Percentiles rank a stretch among this genome's conserved stretches.
Conservation (phyloP, 2,329 filamentous ascomycete genomes). For the Penicillium sp. region DNA sequence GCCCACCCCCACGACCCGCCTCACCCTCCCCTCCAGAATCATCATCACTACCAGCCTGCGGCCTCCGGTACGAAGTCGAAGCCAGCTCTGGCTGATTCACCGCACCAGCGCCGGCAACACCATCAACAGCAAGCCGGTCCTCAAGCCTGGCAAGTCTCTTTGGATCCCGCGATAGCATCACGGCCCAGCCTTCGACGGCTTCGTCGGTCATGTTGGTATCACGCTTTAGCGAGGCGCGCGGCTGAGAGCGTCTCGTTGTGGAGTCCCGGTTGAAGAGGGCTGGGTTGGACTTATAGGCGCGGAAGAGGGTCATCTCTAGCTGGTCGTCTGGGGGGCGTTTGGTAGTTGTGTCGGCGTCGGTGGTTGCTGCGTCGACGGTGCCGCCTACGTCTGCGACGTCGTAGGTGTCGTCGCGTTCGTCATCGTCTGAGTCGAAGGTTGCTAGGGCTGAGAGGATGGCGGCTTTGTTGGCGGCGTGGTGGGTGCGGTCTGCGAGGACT, state of each 20-base stretch:
- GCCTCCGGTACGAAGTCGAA: conserved; percentile 66
- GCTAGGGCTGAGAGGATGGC: conserved; percentile 87
- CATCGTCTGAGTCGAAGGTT: conserved; percentile 89
- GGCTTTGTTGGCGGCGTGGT: conserved; percentile 72
- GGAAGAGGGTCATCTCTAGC: conserved; percentile 74
- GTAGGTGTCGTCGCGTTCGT: conserved; percentile 96
- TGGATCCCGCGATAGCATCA: conserved; percentile 79
- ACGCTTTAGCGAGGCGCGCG: conserved; percentile 67
- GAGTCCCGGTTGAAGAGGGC: conserved; percentile 73
- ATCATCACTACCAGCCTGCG: conserved; percentile 29
- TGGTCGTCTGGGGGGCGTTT: conserved; percentile 37
- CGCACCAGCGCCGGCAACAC: conserved; percentile 40
- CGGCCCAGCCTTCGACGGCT: conserved; percentile 88
- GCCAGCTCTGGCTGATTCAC: conserved; percentile 66
- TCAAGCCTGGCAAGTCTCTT: conserved; percentile 72
- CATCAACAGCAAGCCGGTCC: conserved; percentile 67
- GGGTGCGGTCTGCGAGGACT: conserved; percentile 67
- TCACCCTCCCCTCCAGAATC: conserved; percentile 60
- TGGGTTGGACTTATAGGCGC: conserved; percentile 67
- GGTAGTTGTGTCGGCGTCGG: conserved; percentile 59
- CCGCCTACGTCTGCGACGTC: conserved; percentile 91
- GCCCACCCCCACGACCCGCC: conserved; percentile 26
- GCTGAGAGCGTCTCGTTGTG: conserved; percentile 67
- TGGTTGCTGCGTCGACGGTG: conserved; percentile 68
- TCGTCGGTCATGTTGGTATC: conserved; percentile 92